Conservation (phyloP, 2,329 filamentous ascomycete genomes). For the Mariannaea elegans region DNA sequence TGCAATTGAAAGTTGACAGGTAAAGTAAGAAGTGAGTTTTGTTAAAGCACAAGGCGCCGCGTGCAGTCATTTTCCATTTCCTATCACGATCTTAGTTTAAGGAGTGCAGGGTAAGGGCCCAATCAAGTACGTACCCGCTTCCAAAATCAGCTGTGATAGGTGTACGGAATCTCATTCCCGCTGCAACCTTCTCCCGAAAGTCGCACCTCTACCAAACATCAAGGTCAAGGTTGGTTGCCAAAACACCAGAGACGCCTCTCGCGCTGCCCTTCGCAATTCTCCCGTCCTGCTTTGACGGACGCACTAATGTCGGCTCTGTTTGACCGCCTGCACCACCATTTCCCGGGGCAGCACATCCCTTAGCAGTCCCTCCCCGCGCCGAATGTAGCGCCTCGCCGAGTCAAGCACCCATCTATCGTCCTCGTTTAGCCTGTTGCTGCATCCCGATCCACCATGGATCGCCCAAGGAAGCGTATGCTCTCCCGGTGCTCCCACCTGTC, state of each 20-base stretch:
- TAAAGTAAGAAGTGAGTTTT: too few relatives aligned
- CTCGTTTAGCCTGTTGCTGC: constrained; percentile 25
- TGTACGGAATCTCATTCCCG: not conserved
- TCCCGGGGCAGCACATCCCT: constrained; percentile 50
- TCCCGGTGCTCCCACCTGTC: not conserved
- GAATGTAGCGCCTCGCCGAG: constrained; percentile 56
- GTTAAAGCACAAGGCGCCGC: too few relatives aligned
- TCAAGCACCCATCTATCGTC: constrained; percentile 27
- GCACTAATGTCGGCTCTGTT: constrained; percentile 52
- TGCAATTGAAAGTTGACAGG: too few relatives aligned
- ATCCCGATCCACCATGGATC: constrained; percentile 64
- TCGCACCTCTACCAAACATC: constrained; percentile 20
- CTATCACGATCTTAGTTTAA: too few relatives aligned
- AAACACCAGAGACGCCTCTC: constrained; percentile 26
- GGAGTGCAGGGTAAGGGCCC: too few relatives aligned
- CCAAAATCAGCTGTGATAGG: not conserved
- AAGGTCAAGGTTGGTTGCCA: constrained; percentile 29
- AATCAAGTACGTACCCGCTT: not conserved
- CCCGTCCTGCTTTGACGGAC: constrained; percentile 42
- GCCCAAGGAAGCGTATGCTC: constrained; percentile 68
- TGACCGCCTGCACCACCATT: constrained; percentile 45
- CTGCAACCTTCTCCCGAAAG: constrained; percentile 16
- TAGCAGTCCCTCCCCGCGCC: constrained; percentile 52
- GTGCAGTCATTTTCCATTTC: too few relatives aligned
- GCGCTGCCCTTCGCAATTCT: constrained; percentile 32